Conservation (phyloP, 176 grass and related monocot species). For the Oryza coarctata region DNA sequence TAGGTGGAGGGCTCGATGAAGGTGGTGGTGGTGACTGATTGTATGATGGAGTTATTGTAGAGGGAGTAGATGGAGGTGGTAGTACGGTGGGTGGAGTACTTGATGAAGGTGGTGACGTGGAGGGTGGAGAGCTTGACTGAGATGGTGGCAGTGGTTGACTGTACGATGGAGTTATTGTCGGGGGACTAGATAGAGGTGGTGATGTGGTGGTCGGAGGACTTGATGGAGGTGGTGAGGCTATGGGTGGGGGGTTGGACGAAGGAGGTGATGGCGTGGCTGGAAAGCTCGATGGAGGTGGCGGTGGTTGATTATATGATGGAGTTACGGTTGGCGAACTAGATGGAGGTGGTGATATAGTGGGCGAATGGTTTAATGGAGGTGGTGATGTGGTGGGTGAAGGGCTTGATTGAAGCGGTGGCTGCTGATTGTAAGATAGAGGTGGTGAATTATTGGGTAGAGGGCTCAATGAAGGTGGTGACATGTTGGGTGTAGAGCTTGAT, state of each 20-base stretch:
- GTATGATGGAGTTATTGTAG: background rate
- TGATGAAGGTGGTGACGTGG: too few species aligned
- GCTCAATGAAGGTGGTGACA: background rate
- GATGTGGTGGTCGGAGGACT: background rate
- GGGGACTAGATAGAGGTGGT: background rate
- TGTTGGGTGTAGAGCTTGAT: background rate
- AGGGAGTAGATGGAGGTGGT: background rate
- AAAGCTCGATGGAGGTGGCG: background rate
- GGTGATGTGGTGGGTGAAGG: background rate
- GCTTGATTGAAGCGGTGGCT: too few species aligned
- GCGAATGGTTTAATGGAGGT: background rate
- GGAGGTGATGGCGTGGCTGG: background rate
- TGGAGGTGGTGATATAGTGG: too few species aligned
- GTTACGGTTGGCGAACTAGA: background rate
- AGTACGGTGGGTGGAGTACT: background rate
- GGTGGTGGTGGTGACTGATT: background rate
- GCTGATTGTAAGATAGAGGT: background rate
- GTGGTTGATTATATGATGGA: too few species aligned
- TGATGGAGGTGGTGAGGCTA: background rate
- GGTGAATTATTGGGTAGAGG: background rate
- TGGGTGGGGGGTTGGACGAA: background rate
- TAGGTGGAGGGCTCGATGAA: background rate
- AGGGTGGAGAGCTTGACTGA: background rate
- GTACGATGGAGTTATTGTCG: background rate
- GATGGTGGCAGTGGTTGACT: background rate